Base-by-base conservation (phyloP, 176 grass and related monocot species). In the Avena eriantha region DNA sequence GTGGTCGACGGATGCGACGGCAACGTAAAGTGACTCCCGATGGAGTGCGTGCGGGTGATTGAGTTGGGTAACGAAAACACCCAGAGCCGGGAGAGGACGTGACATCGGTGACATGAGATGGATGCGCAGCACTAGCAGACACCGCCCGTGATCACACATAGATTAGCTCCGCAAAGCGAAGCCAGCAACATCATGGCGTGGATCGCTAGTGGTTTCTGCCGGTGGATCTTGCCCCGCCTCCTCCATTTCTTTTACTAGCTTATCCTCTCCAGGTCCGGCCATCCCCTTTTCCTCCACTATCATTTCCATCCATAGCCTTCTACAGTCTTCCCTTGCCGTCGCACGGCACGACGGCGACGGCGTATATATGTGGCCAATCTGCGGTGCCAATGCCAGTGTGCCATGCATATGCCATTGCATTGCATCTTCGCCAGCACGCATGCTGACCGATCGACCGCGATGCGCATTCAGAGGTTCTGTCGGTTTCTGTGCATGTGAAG, bases 1-100 rank as follows among this genome's bases (percentile, higher is more conserved):
- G 84, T 86, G 14, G 88, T 90, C 83, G 83, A 78, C 88, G 88
- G 88, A 90, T 70, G 88, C 69, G 88, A 82, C 39, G 16, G 16
- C 41, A 46, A 60, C 0, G 35, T 22, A 82, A 82, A 24, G 67
- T 9, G 15, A 19, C 12, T 35, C 39, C 39, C 3, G 39, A 41
- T 41, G 5, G 80, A 75, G 46, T 75, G 72, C 72, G 47, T 14
- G 46, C 72, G 47, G 13, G 46, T 48, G 72, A 75, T 75, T 75
- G 72, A 36, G 67, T 21, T 66, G 24, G 86, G 47, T 33, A 47
- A 50, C 22, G 10, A 60, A 66, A 50, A 41, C 67, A 43, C 69
- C 69, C 67, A 26, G 26, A 45, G 8, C 17, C 17, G 18, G 7
- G 54, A 56, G 54, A 6, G 34, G 66, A 69, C 18, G 39, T 24